These are phyloP conservation scores for Jatropha curcas DNA, from an alignment of 345 rosid genomes.

Conservation along the genomic window DNA sequence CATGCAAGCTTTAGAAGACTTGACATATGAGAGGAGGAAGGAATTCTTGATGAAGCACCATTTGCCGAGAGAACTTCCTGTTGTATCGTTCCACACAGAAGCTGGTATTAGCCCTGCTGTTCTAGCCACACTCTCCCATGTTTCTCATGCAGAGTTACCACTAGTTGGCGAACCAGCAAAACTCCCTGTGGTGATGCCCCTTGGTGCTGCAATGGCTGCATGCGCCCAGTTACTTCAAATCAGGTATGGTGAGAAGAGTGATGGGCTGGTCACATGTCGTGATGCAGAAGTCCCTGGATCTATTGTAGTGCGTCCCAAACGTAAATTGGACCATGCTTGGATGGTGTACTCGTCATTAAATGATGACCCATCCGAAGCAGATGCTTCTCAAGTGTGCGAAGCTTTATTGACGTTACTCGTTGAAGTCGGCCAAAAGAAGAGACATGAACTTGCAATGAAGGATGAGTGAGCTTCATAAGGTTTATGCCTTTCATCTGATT, in stretches of 20 bases:
- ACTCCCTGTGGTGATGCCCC: conserved; percentile 84
- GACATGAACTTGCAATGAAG: conserved; percentile 24
- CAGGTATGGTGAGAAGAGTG: conserved; percentile 86
- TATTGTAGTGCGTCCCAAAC: conserved; percentile 70
- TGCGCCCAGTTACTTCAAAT: conserved; percentile 85
- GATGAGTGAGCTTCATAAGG: conserved; percentile 6
- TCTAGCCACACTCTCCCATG: conserved; percentile 74
- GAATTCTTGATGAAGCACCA: conserved; percentile 72
- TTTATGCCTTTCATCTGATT: neutral
- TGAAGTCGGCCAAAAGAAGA: conserved; percentile 54
- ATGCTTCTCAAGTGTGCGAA: conserved; percentile 88
- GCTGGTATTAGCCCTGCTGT: conserved; percentile 82
- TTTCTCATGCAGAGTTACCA: conserved; percentile 90
- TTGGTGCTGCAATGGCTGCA: conserved; percentile 97
- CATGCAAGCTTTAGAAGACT: conserved; percentile 89
- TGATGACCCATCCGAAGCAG: conserved; percentile 63
- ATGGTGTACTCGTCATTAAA: conserved; percentile 92
- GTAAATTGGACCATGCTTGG: conserved; percentile 93
- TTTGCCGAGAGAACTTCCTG: conserved; percentile 76
- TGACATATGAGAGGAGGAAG: conserved; percentile 84
- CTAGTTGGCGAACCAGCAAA: conserved; percentile 52
- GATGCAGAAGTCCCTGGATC: conserved; percentile 99
- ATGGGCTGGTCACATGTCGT: conserved; percentile 82
- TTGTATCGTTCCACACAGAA: conserved; percentile 88
- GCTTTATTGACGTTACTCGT: conserved; percentile 82